phyloP scores from a whole-genome alignment of 306 rosid species.

The Quercus alba region DNA sequence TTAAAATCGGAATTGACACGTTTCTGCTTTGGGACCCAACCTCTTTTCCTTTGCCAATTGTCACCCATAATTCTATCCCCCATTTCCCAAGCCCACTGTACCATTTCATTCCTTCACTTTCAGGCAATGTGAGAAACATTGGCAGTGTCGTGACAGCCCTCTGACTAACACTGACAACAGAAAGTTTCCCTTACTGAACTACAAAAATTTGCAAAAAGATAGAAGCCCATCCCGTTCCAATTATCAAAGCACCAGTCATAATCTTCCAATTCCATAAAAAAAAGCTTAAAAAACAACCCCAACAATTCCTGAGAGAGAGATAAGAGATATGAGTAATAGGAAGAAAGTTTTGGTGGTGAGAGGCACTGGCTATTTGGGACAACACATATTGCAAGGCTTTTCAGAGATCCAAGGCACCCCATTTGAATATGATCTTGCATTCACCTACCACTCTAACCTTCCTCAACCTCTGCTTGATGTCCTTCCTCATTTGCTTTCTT shows the following conservation, averaged over 20 bases:
- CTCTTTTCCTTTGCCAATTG: too few species aligned
- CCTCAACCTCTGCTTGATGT: constrained; percentile 45
- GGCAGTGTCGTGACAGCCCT: not conserved
- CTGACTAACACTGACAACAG: not conserved
- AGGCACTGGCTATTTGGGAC: constrained; percentile 94
- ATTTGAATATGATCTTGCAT: constrained; percentile 58
- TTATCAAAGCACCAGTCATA: not conserved
- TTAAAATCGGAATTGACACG: too few species aligned
- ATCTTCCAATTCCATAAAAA: not conserved
- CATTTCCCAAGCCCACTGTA: too few species aligned
- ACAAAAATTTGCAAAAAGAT: not conserved
- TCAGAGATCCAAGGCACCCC: constrained; percentile 24
- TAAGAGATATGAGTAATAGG: constrained; percentile 24
- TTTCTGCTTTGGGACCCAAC: too few species aligned
- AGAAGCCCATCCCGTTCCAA: too few species aligned
- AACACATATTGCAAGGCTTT: constrained; percentile 66
- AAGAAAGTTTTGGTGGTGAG: constrained; percentile 71
- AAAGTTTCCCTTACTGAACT: not conserved
- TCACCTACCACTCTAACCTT: constrained; percentile 57
- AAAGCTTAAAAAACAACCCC: not conserved
- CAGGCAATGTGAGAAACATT: not conserved
- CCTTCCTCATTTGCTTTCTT: constrained; percentile 45
- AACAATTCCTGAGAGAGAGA: not conserved
- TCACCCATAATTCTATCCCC: too few species aligned
- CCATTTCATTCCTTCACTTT: too few species aligned